Evolutionary conservation across 2,329 filamentous ascomycete genomes (phyloP), one percentile per base, ranked within the genome.

Genomic region (Trichoderma asperellum): DNA sequence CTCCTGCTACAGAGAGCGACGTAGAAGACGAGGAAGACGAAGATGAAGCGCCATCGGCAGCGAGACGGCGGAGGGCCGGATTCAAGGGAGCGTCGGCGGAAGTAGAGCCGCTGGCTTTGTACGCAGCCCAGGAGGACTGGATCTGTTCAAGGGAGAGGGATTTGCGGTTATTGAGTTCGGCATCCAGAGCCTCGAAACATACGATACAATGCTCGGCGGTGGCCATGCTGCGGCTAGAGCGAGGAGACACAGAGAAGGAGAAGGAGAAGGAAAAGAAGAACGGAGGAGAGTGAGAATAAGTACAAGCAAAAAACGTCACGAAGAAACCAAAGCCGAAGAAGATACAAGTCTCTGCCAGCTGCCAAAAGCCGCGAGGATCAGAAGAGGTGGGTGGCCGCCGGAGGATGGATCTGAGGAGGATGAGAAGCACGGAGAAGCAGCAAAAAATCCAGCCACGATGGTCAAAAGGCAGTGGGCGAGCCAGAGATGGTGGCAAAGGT

Each of bases 181-280:
- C 91, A 61, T 88, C 86, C 47, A 99, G 89, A 52, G 86, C 86
- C 81, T 99, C 96, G 84, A 99, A 98, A 84, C 94, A 97, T 81
- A 91, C 94, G 76, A 95, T 89, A 81, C 94, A 97, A 81, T 98
- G 95, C 70, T 90, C 91, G 75, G 88, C 82, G 69, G 91, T 91
- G 60, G 96, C 95, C 95, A 98, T 98, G 73, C 56, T 60, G 66
- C 40, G 69, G 55, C 27, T 59, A 63, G 27, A 56, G 32, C 47
- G 56, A 68, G 34, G 53, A 47, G 62, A 65, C 60, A 53, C 60
- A 29, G 52, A 40, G 40, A 60, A 32, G 35, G 32, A 59, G 11
- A 21, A 43, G 52, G 56, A 37, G 32, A 60, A 6, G n/a, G 32
- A 59, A 6, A 21, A 43, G 52, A 43, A 37, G 32, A 60, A 2